Evolutionary conservation across 2,329 filamentous ascomycete species (phyloP).

Genomic region (Fusarium brevicatenulatum): DNA sequence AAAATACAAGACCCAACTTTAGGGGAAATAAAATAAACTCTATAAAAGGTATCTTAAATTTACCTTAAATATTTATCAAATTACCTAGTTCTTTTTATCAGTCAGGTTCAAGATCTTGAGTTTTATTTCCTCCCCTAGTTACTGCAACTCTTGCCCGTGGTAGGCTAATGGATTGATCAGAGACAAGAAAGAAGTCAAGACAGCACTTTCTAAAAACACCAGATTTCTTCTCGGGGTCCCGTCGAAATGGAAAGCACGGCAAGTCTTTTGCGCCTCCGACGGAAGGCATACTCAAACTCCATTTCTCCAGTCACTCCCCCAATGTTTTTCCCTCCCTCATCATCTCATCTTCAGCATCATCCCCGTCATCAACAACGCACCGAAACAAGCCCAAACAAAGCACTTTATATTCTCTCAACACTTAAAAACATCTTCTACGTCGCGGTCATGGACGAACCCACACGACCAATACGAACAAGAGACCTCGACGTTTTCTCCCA

Average conservation of each 20-base stretch:
- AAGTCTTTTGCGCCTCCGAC: rapidly evolving
- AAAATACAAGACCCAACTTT: no score
- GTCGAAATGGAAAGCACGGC: not conserved
- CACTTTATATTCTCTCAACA: not conserved
- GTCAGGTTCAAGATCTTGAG: no score
- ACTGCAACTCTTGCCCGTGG: not conserved
- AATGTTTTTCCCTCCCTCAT: not conserved
- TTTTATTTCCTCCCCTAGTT: no score
- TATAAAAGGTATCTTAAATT: no score
- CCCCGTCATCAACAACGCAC: not conserved
- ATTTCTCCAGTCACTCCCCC: rapidly evolving
- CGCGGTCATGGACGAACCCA: not conserved
- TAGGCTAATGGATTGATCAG: not conserved
- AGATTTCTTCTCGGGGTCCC: rapidly evolving
- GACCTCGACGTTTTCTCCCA: no score
- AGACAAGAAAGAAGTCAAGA: not conserved
- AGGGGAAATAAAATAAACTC: no score
- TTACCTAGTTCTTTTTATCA: no score
- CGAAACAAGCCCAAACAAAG: rapidly evolving
- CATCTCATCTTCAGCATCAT: not conserved
- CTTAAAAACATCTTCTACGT: not conserved
- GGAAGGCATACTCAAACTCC: rapidly evolving
- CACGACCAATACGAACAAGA: no score
- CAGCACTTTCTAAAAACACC: not conserved
- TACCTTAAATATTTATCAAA: no score